These are phyloP conservation scores for Pleodorina starrii DNA, from an alignment of 139 green algal genomes.

Conservation along the genomic window DNA sequence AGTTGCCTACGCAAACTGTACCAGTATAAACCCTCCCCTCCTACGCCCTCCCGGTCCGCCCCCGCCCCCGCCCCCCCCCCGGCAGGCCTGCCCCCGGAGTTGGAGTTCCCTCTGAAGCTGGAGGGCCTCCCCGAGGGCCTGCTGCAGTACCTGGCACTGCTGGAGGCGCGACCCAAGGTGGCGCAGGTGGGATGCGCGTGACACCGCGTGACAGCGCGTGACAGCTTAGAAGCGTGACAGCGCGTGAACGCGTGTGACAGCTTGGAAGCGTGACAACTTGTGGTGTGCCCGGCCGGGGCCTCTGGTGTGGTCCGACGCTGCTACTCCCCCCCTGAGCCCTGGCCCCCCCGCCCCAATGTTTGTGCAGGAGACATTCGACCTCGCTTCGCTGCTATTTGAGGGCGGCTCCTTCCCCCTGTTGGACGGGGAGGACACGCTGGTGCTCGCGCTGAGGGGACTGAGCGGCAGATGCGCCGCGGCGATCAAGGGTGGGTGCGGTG, in stretches of 20 bases:
- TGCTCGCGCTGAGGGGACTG: not conserved
- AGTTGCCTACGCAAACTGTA: too few relatives aligned
- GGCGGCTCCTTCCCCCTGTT: slow-evolving; percentile 26
- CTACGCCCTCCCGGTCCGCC: too few relatives aligned
- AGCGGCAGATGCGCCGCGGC: not conserved
- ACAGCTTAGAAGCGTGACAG: too few relatives aligned
- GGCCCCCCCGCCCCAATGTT: not conserved
- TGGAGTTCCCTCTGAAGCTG: slow-evolving; percentile 43
- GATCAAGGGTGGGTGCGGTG: slow-evolving; percentile 22
- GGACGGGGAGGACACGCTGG: slow-evolving; percentile 20
- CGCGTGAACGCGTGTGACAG: too few relatives aligned
- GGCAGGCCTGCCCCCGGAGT: slow-evolving; percentile 9
- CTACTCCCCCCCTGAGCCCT: not conserved
- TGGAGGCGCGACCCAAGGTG: slow-evolving; percentile 18
- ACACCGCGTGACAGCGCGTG: too few relatives aligned
- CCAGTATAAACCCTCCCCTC: too few relatives aligned
- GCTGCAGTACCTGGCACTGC: slow-evolving; percentile 32
- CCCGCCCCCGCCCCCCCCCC: too few relatives aligned
- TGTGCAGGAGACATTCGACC: slow-evolving; percentile 17
- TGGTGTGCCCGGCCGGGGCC: too few relatives aligned
- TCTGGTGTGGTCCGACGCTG: too few relatives aligned
- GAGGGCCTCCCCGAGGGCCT: slow-evolving; percentile 42
- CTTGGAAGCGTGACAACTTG: too few relatives aligned
- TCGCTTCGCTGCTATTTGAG: slow-evolving; percentile 35
- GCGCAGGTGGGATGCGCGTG: slow-evolving; percentile 17